Percentiles rank a stretch among this genome's conserved stretches.
Evolutionary conservation across 495 filamentous ascomycete species (phyloP).

Genomic region (Daldinia loculata): DNA sequence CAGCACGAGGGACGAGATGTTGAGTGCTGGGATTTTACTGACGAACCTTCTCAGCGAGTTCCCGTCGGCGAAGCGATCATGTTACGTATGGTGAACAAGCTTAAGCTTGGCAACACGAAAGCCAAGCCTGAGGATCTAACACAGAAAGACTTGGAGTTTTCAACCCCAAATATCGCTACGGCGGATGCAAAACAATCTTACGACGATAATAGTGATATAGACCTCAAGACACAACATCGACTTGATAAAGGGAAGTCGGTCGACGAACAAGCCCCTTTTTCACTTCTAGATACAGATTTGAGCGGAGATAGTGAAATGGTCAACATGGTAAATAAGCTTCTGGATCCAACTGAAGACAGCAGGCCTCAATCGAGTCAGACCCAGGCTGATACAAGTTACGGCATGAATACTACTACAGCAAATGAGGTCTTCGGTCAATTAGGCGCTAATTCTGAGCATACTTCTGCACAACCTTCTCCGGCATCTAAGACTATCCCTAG

Average conservation of each 20-base stretch:
- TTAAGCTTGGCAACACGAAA: slow-evolving; percentile 30
- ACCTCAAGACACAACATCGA: not conserved
- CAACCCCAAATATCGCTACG: not conserved
- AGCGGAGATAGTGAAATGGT: slow-evolving; percentile 48
- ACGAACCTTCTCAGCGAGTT: slow-evolving; percentile 18
- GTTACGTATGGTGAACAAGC: slow-evolving; percentile 37
- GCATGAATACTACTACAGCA: slow-evolving; percentile 52
- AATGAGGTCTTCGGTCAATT: slow-evolving; percentile 48
- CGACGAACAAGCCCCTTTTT: slow-evolving; percentile 13
- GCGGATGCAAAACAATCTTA: not conserved
- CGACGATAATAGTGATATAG: not conserved
- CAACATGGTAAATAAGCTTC: slow-evolving; percentile 54
- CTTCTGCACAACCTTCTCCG: slow-evolving; percentile 48
- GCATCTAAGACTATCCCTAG: slow-evolving; percentile 51
- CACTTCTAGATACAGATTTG: slow-evolving; percentile 41
- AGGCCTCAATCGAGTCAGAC: slow-evolving; percentile 39
- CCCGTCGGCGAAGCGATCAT: slow-evolving; percentile 29
- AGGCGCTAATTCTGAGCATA: slow-evolving; percentile 36
- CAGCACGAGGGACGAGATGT: slow-evolving; percentile 29
- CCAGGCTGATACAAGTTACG: slow-evolving; percentile 48
- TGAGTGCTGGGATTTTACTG: slow-evolving; percentile 41
- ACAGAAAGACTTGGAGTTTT: not conserved
- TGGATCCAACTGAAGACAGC: slow-evolving; percentile 48
- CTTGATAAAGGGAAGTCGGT: slow-evolving; percentile 31
- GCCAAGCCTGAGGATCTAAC: slow-evolving; percentile 3